Conservation (phyloP, 1,139 yeast species). For the Yamadazyma taylorii region DNA sequence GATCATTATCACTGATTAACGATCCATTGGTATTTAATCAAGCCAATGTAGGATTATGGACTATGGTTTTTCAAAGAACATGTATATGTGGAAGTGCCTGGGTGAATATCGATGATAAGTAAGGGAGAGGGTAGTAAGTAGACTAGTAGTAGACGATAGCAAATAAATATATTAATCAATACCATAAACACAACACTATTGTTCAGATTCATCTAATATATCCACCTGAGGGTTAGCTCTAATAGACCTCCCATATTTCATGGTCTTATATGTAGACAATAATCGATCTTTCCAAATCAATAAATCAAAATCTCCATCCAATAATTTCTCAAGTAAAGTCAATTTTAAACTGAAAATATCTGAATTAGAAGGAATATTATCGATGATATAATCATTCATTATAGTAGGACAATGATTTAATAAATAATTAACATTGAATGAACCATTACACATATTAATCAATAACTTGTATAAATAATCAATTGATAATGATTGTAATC, state of each 20-base stretch:
- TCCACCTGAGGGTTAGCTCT: conserved; percentile 30
- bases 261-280: conserved; percentile 20
- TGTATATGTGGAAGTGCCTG: conserved; percentile 84
- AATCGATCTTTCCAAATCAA: conserved; percentile 29
- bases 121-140: too few relatives aligned
- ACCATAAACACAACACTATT: not conserved
- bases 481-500: conserved; percentile 23
- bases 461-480: conserved; percentile 29
- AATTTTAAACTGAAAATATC: conserved; percentile 31
- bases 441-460: conserved; percentile 21
- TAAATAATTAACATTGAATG: conserved; percentile 26
- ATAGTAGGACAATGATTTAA: conserved; percentile 29
- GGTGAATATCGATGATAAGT: too few relatives aligned
- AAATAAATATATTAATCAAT: not conserved
- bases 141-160: too few relatives aligned
- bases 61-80: conserved; percentile 69
- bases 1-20: conserved; percentile 54
- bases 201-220: conserved; percentile 25
- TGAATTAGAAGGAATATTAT: conserved; percentile 18
- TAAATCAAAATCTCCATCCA: conserved; percentile 20
- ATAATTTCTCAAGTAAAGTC: conserved; percentile 25
- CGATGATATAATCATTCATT: conserved; percentile 20
- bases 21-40: conserved; percentile 46
- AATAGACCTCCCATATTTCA: conserved; percentile 33
- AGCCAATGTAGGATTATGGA: conserved; percentile 56